Evolutionary conservation across 345 rosid species (phyloP).

Genomic region (Barbarea vulgaris): DNA sequence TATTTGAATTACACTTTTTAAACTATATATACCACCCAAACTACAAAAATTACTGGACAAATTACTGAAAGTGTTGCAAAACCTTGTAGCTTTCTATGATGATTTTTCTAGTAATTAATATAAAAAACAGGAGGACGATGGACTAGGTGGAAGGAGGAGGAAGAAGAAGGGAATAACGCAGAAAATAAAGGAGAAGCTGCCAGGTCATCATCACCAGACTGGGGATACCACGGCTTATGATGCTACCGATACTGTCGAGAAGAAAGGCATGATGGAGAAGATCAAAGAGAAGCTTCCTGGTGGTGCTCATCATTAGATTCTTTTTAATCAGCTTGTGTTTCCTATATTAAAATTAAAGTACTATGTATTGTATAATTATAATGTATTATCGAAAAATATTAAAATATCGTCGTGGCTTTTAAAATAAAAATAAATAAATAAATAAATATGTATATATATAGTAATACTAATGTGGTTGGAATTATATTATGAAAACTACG

Average conservation of each 20-base stretch:
- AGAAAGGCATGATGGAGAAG: conserved; percentile 68
- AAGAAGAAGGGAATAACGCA: conserved; percentile 56
- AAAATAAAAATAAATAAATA: too few relatives aligned
- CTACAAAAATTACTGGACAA: background rate
- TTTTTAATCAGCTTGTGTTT: background rate
- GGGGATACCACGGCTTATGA: conserved; percentile 33
- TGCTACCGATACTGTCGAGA: conserved; percentile 38
- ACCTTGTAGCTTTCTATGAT: background rate
- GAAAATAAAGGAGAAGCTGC: conserved; percentile 61
- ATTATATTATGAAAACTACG: background rate
- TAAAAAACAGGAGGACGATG: conserved; percentile 57
- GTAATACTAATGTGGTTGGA: background rate
- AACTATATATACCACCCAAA: background rate
- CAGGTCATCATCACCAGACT: conserved; percentile 46
- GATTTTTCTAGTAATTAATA: background rate
- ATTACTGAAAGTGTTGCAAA: background rate
- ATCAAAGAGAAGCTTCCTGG: conserved; percentile 70
- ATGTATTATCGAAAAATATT: too few relatives aligned
- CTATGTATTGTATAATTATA: background rate
- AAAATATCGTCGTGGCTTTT: conserved; percentile 9
- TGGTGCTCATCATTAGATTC: conserved; percentile 10
- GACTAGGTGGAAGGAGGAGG: conserved; percentile 64
- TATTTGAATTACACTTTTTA: background rate
- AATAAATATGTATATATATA: too few relatives aligned
- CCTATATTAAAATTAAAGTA: background rate